Evolutionary conservation across 768 basidiomycete species (phyloP).

Genomic region (Infundibulicybe gibba): DNA sequence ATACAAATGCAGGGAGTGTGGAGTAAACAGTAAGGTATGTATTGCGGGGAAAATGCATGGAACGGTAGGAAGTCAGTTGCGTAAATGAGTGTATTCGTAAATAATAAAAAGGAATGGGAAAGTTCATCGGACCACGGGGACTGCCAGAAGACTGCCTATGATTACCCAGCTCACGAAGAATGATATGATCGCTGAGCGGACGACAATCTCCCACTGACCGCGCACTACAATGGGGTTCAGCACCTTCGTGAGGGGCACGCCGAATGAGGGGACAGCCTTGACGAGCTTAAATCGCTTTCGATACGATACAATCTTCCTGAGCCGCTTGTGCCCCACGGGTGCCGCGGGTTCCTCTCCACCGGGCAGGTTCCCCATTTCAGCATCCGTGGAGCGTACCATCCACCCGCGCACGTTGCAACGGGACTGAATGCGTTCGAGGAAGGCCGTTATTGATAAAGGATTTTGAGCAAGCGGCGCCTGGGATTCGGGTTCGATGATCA

Average conservation of each 20-base stretch:
- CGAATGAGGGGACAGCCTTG: conserved; percentile 63
- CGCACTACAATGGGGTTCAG: conserved; percentile 67
- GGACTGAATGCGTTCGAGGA: conserved; percentile 40
- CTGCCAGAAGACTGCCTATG: conserved; percentile 36
- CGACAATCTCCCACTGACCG: conserved; percentile 85
- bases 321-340: conserved; percentile 7
- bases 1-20: conserved; percentile 2
- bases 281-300: conserved; percentile 40
- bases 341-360: conserved; percentile 3
- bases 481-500: conserved; percentile 16
- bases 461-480: conserved; percentile 15
- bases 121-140: conserved; percentile 24
- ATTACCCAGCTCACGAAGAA: conserved; percentile 39
- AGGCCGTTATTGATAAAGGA: conserved; percentile 15
- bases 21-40: not conserved
- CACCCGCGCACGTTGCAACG: conserved; percentile 37
- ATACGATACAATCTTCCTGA: conserved; percentile 19
- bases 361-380: conserved; percentile 1
- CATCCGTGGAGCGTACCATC: conserved; percentile 14
- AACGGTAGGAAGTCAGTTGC: not conserved
- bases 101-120: not conserved
- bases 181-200: conserved; percentile 51
- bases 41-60: not conserved
- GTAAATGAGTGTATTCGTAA: not conserved
- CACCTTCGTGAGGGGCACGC: conserved; percentile 62